Conservation (phyloP, 331 rosid species). For the Pyracantha coccinea region DNA sequence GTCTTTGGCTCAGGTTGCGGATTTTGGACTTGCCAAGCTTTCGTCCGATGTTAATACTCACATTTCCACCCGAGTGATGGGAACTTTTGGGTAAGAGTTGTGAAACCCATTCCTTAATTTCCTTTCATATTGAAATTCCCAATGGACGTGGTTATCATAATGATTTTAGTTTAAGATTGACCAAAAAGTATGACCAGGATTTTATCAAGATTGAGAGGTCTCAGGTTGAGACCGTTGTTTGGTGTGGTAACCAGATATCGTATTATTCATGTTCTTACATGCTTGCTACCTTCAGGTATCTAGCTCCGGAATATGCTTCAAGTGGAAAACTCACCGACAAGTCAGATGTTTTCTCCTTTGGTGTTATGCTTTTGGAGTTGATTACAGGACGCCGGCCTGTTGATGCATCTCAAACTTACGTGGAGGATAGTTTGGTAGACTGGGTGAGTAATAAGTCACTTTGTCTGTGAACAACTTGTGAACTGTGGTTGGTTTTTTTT, state of each 20-base stretch:
- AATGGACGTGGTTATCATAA: not conserved
- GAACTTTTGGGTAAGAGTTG: conserved; percentile 75
- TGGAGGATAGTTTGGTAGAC: conserved; percentile 86
- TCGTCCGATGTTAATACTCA: conserved; percentile 71
- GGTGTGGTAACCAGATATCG: not conserved
- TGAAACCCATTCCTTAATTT: not conserved
- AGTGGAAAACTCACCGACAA: conserved; percentile 87
- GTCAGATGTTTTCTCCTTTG: conserved; percentile 86
- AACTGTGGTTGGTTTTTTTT: not conserved
- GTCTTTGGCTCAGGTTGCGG: conserved; percentile 58
- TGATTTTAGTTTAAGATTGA: not conserved
- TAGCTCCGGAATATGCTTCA: conserved; percentile 91
- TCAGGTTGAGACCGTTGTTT: not conserved
- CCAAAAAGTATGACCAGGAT: not conserved
- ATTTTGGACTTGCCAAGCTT: conserved; percentile 87
- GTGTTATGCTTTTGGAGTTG: conserved; percentile 84
- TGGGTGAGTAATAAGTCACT: conserved; percentile 54
- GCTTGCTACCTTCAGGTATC: conserved; percentile 44
- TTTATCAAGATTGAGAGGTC: not conserved
- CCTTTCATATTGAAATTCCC: not conserved
- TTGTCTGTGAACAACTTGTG: not conserved
- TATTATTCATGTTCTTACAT: conserved; percentile 7
- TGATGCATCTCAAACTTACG: conserved; percentile 42
- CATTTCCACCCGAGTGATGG: conserved; percentile 91
- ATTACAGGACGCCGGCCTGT: conserved; percentile 78